Evolutionary conservation across 2,329 filamentous ascomycete species (phyloP).

Genomic region (Microdochium bolleyi): DNA sequence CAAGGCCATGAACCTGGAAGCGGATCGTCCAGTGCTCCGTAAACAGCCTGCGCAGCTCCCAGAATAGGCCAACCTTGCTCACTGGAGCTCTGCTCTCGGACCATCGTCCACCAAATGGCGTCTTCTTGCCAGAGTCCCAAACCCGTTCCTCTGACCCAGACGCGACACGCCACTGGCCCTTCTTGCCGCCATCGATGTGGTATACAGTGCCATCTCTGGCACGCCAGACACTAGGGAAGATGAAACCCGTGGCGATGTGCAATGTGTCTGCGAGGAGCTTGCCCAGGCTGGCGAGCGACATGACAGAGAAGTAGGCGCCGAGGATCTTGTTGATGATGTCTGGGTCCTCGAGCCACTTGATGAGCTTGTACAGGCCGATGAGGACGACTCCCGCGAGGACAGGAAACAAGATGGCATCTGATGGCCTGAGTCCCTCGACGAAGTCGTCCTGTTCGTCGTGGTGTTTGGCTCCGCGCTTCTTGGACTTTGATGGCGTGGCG

Average conservation of each 20-base stretch:
- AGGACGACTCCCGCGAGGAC: slow-evolving; percentile 67
- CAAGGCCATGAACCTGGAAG: slow-evolving; percentile 41
- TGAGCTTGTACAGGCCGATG: slow-evolving; percentile 73
- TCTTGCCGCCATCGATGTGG: slow-evolving; percentile 31
- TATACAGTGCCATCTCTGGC: slow-evolving; percentile 32
- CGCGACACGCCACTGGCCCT: slow-evolving; percentile 26
- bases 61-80: slow-evolving; percentile 23
- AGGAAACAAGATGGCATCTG: slow-evolving; percentile 80
- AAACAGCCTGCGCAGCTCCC: slow-evolving; percentile 43
- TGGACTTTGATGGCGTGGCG: slow-evolving; percentile 48
- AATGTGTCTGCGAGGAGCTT: slow-evolving; percentile 67
- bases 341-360: slow-evolving; percentile 82
- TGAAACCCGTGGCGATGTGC: slow-evolving; percentile 53
- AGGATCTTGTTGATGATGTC: slow-evolving; percentile 75
- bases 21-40: slow-evolving; percentile 43
- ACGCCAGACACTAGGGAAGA: slow-evolving; percentile 68
- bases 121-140: slow-evolving; percentile 20
- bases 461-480: slow-evolving; percentile 35
- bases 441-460: slow-evolving; percentile 47
- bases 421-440: slow-evolving; percentile 57
- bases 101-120: slow-evolving; percentile 29
- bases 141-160: slow-evolving; percentile 12
- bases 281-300: slow-evolving; percentile 70
- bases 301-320: slow-evolving; percentile 72
- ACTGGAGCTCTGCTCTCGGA: slow-evolving; percentile 21